Evolutionary conservation across 352 stramenopile species (phyloP).

Genomic region (Pythium guiyangense): DNA sequence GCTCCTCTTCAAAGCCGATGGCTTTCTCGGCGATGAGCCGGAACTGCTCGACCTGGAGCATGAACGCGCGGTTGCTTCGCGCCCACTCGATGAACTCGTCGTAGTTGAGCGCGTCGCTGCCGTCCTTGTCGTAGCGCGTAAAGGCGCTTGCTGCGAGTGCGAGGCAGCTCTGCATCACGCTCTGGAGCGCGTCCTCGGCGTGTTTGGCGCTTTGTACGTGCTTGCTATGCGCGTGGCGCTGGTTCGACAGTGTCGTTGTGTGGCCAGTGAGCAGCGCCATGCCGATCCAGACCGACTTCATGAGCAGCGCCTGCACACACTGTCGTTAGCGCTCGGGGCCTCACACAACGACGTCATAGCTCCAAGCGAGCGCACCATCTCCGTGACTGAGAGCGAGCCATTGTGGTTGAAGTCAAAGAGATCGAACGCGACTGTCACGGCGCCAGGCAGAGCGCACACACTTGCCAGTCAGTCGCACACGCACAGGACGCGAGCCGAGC

Average conservation of each 20-base stretch:
- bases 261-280: conserved; percentile 61
- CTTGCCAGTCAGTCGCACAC: background rate
- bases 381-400: conserved; percentile 62
- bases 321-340: background rate
- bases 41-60: conserved; percentile 82
- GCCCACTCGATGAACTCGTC: conserved; percentile 84
- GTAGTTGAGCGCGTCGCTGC: conserved; percentile 42
- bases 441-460: background rate
- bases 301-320: conserved; percentile 46
- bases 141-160: conserved; percentile 55
- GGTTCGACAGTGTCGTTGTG: background rate
- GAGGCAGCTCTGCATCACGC: conserved; percentile 39
- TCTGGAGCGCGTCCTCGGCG: conserved; percentile 14
- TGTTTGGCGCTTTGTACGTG: background rate
- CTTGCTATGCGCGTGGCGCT: conserved; percentile 5
- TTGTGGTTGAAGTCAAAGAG: conserved; percentile 83
- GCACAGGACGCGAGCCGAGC: background rate
- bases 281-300: conserved; percentile 75
- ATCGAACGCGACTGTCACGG: conserved; percentile 53
- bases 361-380: conserved; percentile 35
- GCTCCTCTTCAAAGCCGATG: conserved; percentile 52
- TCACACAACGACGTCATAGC: too few species aligned
- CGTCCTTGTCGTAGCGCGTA: conserved; percentile 38
- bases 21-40: conserved; percentile 66
- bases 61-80: conserved; percentile 80